phyloP scores from a whole-genome alignment of 495 filamentous ascomycete genomes.

The Jackrogersella multiformis region DNA sequence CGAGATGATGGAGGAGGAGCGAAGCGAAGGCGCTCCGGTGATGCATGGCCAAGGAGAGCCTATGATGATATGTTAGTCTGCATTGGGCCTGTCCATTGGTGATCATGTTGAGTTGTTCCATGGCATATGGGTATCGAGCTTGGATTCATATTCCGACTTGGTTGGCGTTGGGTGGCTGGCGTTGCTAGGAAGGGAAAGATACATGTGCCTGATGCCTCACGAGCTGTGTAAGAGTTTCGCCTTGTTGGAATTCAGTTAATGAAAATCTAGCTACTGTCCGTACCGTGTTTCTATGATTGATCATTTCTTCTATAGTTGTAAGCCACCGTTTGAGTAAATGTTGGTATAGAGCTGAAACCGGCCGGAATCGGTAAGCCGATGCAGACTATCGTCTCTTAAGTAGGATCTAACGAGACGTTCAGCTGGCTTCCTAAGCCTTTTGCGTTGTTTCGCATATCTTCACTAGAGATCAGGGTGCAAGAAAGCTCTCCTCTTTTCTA shows the following conservation, averaged over 20 bases:
- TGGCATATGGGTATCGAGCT: background rate
- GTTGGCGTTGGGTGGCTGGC: slow-evolving; percentile 23
- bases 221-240: slow-evolving; percentile 9
- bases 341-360: slow-evolving; percentile 29
- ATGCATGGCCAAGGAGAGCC: slow-evolving; percentile 38
- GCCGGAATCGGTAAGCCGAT: slow-evolving; percentile 30
- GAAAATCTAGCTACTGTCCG: background rate
- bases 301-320: background rate
- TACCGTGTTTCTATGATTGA: background rate
- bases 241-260: slow-evolving; percentile 6
- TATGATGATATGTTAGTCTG: slow-evolving; percentile 41
- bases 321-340: slow-evolving; percentile 6
- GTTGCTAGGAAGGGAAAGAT: slow-evolving; percentile 21
- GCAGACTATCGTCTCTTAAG: slow-evolving; percentile 15
- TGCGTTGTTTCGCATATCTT: background rate
- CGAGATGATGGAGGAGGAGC: slow-evolving; percentile 62
- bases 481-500: background rate
- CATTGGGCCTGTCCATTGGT: background rate
- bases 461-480: background rate
- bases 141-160: slow-evolving; percentile 1
- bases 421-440: slow-evolving; percentile 10
- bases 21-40: slow-evolving; percentile 31
- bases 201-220: slow-evolving; percentile 25
- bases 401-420: slow-evolving; percentile 9
- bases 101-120: background rate